Percentiles rank a stretch among this genome's conserved stretches.
Conservation (phyloP, 2,329 filamentous ascomycete species). For the Metarhizium anisopliae region DNA sequence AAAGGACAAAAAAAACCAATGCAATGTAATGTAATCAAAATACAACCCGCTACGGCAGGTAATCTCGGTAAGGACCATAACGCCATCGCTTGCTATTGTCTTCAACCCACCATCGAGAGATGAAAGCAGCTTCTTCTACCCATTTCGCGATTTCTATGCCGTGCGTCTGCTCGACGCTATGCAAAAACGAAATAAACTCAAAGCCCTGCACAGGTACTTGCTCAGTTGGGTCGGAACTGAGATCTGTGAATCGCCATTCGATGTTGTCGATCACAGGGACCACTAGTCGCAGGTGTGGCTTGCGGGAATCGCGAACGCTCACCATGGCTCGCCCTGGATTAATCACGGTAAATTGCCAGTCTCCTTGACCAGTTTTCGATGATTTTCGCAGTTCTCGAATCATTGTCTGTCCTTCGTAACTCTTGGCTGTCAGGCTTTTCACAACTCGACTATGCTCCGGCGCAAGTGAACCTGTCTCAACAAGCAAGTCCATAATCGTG, state of each 20-base stretch:
- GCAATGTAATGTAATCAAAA: not conserved
- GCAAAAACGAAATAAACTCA: slow-evolving; percentile 14
- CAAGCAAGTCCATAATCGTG: slow-evolving; percentile 24
- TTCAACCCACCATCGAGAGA: slow-evolving; percentile 25
- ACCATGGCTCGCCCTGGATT: slow-evolving; percentile 25
- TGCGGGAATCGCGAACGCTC: slow-evolving; percentile 21
- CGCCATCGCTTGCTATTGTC: slow-evolving; percentile 26
- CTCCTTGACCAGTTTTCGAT: slow-evolving; percentile 13
- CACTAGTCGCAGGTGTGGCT: slow-evolving; percentile 19
- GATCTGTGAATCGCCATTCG: slow-evolving; percentile 23
- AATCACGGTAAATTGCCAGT: slow-evolving; percentile 25
- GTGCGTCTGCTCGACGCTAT: slow-evolving; percentile 10
- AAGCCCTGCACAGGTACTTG: slow-evolving; percentile 14
- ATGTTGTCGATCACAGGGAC: slow-evolving; percentile 22
- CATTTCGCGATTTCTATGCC: slow-evolving; percentile 19
- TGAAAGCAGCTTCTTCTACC: slow-evolving; percentile 24
- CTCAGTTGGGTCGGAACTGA: slow-evolving; percentile 19
- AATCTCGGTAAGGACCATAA: slow-evolving; percentile 12
- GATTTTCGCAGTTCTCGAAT: slow-evolving; percentile 18
- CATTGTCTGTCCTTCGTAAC: slow-evolving; percentile 27
- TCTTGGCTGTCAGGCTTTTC: slow-evolving; percentile 16
- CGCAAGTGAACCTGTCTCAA: slow-evolving; percentile 23
- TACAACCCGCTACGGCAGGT: not conserved
- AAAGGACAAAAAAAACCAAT: not conserved
- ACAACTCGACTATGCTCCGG: slow-evolving; percentile 15